Conservation (phyloP, 805 yeast genomes). For the Candida qinlingensis region DNA sequence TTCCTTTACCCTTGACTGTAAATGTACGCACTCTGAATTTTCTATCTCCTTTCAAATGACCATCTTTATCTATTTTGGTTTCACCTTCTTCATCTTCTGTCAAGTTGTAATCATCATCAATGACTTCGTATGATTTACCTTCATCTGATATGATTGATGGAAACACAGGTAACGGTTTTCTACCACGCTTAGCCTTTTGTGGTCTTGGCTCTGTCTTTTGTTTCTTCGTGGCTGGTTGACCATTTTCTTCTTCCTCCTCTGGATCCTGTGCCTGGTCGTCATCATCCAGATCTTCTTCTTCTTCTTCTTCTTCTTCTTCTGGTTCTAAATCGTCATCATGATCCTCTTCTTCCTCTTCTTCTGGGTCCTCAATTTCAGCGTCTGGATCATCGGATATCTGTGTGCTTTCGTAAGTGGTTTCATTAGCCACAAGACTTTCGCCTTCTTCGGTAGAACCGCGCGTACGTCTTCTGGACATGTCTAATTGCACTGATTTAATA, state of each 20-base stretch:
- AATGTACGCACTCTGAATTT: constrained; percentile 68
- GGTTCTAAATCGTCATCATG: constrained; percentile 24
- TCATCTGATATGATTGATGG: constrained; percentile 51
- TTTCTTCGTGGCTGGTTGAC: background rate
- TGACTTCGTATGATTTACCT: constrained; percentile 60
- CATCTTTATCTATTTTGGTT: constrained; percentile 60
- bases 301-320: constrained; percentile 25
- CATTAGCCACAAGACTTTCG: background rate
- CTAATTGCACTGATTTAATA: background rate
- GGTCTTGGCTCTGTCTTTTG: constrained; percentile 8
- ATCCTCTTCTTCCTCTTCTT: constrained; percentile 24
- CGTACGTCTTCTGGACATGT: background rate
- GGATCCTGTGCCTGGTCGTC: constrained; percentile 12
- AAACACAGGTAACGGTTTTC: constrained; percentile 30
- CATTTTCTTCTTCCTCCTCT: constrained; percentile 4
- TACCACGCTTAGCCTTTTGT: constrained; percentile 35
- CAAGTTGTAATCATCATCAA: constrained; percentile 72
- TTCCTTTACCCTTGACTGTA: constrained; percentile 54
- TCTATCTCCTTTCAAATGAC: constrained; percentile 67
- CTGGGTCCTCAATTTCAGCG: constrained; percentile 11
- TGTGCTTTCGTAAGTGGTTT: background rate
- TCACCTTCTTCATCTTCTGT: constrained; percentile 79
- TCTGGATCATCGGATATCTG: background rate
- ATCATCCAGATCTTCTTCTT: constrained; percentile 15
- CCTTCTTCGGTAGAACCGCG: background rate